phyloP scores from a whole-genome alignment of 192 early-diverging fungal genomes.

The Podila minutissima region DNA sequence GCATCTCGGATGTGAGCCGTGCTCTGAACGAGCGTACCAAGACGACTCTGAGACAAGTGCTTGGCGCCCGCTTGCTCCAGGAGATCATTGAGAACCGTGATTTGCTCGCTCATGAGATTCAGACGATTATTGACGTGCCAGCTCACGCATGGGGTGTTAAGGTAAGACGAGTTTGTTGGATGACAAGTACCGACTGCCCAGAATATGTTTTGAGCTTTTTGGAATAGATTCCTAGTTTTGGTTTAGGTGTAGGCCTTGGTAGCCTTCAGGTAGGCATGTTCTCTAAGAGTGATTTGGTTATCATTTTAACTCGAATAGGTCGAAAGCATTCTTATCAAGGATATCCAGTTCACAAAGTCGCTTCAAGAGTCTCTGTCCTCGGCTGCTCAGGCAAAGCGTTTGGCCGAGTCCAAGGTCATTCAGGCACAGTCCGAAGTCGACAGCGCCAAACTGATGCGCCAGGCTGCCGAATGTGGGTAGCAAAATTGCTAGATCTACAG shows the following conservation, averaged over 20 bases:
- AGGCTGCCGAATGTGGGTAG: conserved; percentile 79
- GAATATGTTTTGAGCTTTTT: neutral
- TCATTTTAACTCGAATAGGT: conserved; percentile 16
- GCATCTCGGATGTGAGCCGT: conserved; percentile 76
- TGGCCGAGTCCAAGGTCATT: conserved; percentile 92
- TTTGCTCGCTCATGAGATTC: conserved; percentile 85
- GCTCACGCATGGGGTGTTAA: conserved; percentile 84
- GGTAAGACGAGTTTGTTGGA: conserved; percentile 2
- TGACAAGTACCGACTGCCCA: neutral
- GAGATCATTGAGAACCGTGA: conserved; percentile 92
- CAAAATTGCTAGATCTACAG: neutral
- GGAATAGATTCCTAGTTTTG: neutral
- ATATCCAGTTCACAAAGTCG: conserved; percentile 77
- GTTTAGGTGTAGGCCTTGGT: neutral
- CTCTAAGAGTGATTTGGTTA: neutral
- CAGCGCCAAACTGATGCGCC: conserved; percentile 89
- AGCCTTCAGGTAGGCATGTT: neutral
- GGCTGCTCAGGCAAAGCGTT: conserved; percentile 88
- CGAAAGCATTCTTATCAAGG: conserved; percentile 90
- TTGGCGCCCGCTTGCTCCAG: conserved; percentile 86
- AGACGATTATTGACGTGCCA: conserved; percentile 82
- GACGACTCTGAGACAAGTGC: conserved; percentile 87
- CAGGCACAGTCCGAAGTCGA: conserved; percentile 88
- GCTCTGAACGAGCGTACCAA: conserved; percentile 89
- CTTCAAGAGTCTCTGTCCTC: conserved; percentile 85